Evolutionary conservation across 257 asterid species (phyloP).

Genomic region (Plantago elongata): DNA sequence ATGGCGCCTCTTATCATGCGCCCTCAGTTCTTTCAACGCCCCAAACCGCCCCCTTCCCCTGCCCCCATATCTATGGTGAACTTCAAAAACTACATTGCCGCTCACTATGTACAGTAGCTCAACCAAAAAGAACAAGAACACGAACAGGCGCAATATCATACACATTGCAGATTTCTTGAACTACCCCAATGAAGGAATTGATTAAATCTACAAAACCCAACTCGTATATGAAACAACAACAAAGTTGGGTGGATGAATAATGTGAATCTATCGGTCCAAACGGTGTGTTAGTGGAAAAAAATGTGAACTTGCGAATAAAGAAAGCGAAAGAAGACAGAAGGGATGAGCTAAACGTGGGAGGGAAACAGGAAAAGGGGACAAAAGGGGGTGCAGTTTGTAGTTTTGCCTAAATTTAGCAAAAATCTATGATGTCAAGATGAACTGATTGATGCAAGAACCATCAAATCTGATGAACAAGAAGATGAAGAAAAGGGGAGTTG

Average conservation of each 20-base stretch:
- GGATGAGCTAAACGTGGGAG: slow-evolving; percentile 18
- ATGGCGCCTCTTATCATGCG: slow-evolving; percentile 53
- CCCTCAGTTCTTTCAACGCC: slow-evolving; percentile 35
- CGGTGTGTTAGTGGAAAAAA: slow-evolving; percentile 14
- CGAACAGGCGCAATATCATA: slow-evolving; percentile 22
- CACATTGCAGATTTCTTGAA: slow-evolving; percentile 30
- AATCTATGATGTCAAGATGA: slow-evolving; percentile 4
- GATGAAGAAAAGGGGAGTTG: not conserved
- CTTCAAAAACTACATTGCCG: slow-evolving; percentile 50
- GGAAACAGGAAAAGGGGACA: slow-evolving; percentile 19
- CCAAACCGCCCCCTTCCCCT: slow-evolving; percentile 27
- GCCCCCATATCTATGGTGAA: slow-evolving; percentile 53
- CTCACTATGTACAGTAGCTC: slow-evolving; percentile 27
- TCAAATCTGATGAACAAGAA: not conserved
- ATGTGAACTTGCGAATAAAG: slow-evolving; percentile 19
- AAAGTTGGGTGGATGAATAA: slow-evolving; percentile 17
- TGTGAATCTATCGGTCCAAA: slow-evolving; percentile 23
- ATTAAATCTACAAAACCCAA: slow-evolving; percentile 11
- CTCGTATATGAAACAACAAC: slow-evolving; percentile 20
- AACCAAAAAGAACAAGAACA: slow-evolving; percentile 22
- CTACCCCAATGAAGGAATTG: not conserved
- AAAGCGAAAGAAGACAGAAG: slow-evolving; percentile 5
- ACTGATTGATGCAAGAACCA: not conserved
- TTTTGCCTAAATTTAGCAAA: slow-evolving; percentile 20
- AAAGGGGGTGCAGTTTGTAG: not conserved